phyloP scores from a whole-genome alignment of 805 yeast genomes.

The Metschnikowia shivogae region DNA sequence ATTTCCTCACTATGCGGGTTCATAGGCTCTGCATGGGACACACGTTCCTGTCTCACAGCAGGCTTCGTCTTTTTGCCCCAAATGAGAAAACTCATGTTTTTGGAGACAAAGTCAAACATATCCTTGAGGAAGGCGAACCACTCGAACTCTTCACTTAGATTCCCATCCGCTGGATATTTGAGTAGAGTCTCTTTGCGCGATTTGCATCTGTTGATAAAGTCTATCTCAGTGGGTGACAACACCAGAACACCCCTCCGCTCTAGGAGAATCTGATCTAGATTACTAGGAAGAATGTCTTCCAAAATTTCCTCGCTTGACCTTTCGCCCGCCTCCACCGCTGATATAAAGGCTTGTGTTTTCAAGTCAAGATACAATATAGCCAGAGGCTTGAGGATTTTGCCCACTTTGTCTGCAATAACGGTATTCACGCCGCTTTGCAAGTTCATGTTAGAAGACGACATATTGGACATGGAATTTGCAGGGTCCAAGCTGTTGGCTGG shows the following conservation, averaged over 20 bases:
- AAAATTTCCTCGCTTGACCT: constrained; percentile 62
- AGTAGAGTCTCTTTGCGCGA: constrained; percentile 62
- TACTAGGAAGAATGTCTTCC: constrained; percentile 69
- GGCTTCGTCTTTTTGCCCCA: constrained; percentile 56
- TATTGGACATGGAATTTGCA: constrained; percentile 36
- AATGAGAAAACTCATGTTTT: constrained; percentile 64
- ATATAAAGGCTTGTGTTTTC: constrained; percentile 92
- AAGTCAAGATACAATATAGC: constrained; percentile 77
- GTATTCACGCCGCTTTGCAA: constrained; percentile 33
- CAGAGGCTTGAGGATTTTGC: constrained; percentile 73
- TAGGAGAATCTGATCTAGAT: constrained; percentile 47
- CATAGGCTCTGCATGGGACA: not conserved
- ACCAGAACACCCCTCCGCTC: constrained; percentile 34
- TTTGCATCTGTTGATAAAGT: constrained; percentile 70
- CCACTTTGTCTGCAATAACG: constrained; percentile 38
- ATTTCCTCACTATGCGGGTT: constrained; percentile 18
- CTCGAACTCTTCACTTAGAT: constrained; percentile 67
- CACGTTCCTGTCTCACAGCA: constrained; percentile 5
- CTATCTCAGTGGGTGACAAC: constrained; percentile 73
- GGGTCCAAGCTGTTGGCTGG: constrained; percentile 61
- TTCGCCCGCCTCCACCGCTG: constrained; percentile 69
- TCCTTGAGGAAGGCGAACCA: constrained; percentile 84
- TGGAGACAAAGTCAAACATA: constrained; percentile 70
- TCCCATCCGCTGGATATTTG: constrained; percentile 43
- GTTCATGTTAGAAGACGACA: constrained; percentile 28